Conservation (phyloP, 2,329 filamentous ascomycete species). For the Alternaria sp. region DNA sequence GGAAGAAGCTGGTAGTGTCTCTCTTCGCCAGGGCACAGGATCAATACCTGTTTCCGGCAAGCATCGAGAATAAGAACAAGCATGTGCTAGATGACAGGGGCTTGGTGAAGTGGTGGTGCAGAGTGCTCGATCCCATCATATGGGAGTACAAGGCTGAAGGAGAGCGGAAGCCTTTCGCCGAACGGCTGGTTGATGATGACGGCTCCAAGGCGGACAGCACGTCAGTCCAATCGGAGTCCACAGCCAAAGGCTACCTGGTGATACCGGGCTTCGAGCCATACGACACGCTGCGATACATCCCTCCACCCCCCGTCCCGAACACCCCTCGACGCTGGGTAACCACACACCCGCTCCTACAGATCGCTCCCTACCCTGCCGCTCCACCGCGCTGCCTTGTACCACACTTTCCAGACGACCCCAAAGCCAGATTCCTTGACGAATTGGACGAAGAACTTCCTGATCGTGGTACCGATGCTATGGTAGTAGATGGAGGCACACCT, state of each 20-base stretch:
- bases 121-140: constrained; percentile 79
- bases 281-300: constrained; percentile 81
- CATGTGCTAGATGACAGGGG: constrained; percentile 91
- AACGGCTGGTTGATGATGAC: constrained; percentile 38
- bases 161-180: constrained; percentile 38
- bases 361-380: constrained; percentile 71
- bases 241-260: constrained; percentile 78
- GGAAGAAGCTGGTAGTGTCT: constrained; percentile 76
- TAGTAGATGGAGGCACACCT: constrained; percentile 48
- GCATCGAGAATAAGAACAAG: constrained; percentile 81
- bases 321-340: constrained; percentile 57
- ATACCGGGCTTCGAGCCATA: constrained; percentile 85
- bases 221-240: constrained; percentile 32
- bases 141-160: constrained; percentile 55
- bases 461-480: constrained; percentile 46
- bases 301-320: constrained; percentile 54
- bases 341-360: constrained; percentile 75
- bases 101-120: constrained; percentile 95
- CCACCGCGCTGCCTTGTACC: constrained; percentile 86
- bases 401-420: constrained; percentile 93
- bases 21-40: constrained; percentile 91
- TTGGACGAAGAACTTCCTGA: constrained; percentile 81
- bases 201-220: constrained; percentile 24
- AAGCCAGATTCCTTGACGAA: constrained; percentile 86
- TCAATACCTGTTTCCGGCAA: constrained; percentile 94